Conservation (phyloP, 2,329 filamentous ascomycete genomes). For the Penicillium capsulatum region DNA sequence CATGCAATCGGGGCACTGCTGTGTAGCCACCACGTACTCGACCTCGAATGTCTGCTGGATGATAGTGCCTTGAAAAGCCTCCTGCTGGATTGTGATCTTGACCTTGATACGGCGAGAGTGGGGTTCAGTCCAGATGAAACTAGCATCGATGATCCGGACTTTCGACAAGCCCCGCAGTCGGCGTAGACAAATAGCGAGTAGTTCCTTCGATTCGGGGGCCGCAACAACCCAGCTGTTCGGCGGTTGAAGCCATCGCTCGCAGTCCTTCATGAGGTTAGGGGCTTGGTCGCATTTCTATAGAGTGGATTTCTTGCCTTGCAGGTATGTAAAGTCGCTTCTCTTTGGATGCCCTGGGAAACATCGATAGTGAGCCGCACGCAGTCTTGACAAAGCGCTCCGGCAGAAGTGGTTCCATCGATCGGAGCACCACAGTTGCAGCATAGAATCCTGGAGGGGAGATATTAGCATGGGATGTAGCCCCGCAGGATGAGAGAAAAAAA, state of each 20-base stretch:
- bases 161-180: constrained; percentile 82
- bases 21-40: constrained; percentile 80
- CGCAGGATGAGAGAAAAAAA: constrained; percentile 16
- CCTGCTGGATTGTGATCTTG: constrained; percentile 86
- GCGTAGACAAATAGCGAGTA: constrained; percentile 84
- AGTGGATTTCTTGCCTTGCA: constrained; percentile 52
- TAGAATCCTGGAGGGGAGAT: constrained; percentile 64
- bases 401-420: constrained; percentile 83
- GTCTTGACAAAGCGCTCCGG: constrained; percentile 89
- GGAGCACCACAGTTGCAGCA: constrained; percentile 97
- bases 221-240: constrained; percentile 84
- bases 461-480: constrained; percentile 14
- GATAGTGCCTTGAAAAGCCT: constrained; percentile 62
- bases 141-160: constrained; percentile 90
- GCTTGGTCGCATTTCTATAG: no score
- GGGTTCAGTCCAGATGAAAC: constrained; percentile 97
- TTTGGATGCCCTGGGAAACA: constrained; percentile 84
- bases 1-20: constrained; percentile 90
- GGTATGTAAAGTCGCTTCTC: constrained; percentile 83
- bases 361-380: constrained; percentile 93
- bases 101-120: constrained; percentile 89
- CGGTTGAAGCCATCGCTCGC: constrained; percentile 87
- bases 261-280: constrained; percentile 52
- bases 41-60: constrained; percentile 95
- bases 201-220: constrained; percentile 79